Conservation (phyloP, 176 grass and related monocot genomes). For the Cenchrus americanus region DNA sequence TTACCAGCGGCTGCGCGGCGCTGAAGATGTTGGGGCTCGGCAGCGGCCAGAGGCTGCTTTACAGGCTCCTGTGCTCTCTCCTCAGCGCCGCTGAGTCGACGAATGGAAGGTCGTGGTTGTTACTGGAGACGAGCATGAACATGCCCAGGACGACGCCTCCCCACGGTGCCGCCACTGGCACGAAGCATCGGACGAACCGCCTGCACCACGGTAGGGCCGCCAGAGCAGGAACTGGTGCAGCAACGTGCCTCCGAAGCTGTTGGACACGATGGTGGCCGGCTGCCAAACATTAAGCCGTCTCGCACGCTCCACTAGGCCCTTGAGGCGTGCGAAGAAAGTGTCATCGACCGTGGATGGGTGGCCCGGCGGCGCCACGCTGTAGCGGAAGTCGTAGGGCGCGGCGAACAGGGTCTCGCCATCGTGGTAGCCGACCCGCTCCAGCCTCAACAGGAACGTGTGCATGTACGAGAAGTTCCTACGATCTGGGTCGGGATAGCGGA, state of each 20-base stretch:
- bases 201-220: constrained; percentile 20
- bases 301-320: constrained; percentile 40
- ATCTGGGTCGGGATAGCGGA: constrained; percentile 44
- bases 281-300: constrained; percentile 9
- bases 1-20: background rate
- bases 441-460: constrained; percentile 36
- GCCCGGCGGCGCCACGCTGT: constrained; percentile 41
- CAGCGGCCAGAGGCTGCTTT: constrained; percentile 59
- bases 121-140: constrained; percentile 35
- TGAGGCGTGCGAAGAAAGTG: constrained; percentile 37
- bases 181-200: constrained; percentile 40
- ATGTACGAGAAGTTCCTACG: constrained; percentile 38
- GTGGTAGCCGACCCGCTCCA: constrained; percentile 50
- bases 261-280: constrained; percentile 49
- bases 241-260: constrained; percentile 58
- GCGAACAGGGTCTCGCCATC: constrained; percentile 56
- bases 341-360: constrained; percentile 25
- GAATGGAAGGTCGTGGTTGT: constrained; percentile 43
- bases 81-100: constrained; percentile 39
- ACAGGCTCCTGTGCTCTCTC: constrained; percentile 27
- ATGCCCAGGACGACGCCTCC: constrained; percentile 44
- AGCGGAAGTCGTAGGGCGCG: constrained; percentile 65
- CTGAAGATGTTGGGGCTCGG: constrained; percentile 36
- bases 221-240: constrained; percentile 50
- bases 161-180: constrained; percentile 54